Percentiles rank a stretch among this genome's conserved stretches.
These are phyloP conservation scores for Cardamine occulta DNA, from an alignment of 345 rosid species.

Conservation along the genomic window DNA sequence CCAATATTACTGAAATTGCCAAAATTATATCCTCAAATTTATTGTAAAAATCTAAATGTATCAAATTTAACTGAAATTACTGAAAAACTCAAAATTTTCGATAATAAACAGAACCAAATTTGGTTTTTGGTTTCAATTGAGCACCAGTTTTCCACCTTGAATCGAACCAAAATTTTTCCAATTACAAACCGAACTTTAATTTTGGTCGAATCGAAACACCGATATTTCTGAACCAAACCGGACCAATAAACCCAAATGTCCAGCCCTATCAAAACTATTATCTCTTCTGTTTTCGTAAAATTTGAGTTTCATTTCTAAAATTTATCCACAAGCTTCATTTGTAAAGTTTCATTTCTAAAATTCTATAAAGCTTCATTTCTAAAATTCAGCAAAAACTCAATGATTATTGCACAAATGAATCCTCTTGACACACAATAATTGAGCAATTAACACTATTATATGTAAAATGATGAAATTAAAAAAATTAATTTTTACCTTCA, in stretches of 20 bases:
- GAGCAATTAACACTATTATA: background rate
- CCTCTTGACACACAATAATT: background rate
- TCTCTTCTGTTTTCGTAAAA: too few relatives aligned
- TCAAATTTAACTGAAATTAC: background rate
- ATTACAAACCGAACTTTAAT: too few relatives aligned
- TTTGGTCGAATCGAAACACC: background rate
- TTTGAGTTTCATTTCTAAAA: too few relatives aligned
- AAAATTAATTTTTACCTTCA: constrained; percentile 58
- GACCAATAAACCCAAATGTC: background rate
- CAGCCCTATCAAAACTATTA: too few relatives aligned
- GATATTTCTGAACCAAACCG: background rate
- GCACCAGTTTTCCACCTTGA: background rate
- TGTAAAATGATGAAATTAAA: background rate
- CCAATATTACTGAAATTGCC: background rate
- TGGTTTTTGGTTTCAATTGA: too few relatives aligned
- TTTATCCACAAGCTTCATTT: too few relatives aligned
- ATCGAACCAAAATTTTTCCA: too few relatives aligned
- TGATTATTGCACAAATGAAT: background rate
- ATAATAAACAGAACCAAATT: background rate
- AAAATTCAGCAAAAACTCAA: background rate
- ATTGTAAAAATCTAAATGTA: background rate
- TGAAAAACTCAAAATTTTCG: background rate
- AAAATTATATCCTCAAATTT: background rate
- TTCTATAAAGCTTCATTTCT: too few relatives aligned
- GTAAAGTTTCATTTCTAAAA: too few relatives aligned